Conservation (phyloP, 2,329 filamentous ascomycete genomes). For the Aspergillus thermomutatus region DNA sequence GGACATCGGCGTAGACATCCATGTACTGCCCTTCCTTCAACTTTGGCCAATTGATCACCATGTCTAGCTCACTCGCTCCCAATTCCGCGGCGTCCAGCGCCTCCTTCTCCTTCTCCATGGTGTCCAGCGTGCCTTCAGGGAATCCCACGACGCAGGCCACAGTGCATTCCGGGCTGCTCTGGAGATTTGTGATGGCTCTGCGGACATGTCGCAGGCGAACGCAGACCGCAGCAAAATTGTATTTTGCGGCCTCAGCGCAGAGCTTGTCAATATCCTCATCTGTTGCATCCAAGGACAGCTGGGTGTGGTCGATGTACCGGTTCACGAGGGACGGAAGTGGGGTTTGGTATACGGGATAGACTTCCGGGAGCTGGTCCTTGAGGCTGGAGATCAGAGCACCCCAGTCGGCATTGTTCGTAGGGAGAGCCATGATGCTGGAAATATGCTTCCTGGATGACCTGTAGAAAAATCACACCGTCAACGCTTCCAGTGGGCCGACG, state of each 20-base stretch:
- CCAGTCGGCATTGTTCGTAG: conserved; percentile 34
- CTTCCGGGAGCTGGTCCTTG: conserved; percentile 23
- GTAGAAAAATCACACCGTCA: background rate
- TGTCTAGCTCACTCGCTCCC: conserved; percentile 56
- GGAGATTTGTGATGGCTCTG: conserved; percentile 48
- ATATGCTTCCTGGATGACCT: background rate
- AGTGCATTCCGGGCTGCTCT: conserved; percentile 41
- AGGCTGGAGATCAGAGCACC: conserved; percentile 24
- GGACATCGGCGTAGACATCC: conserved; percentile 52
- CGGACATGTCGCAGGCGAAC: conserved; percentile 54
- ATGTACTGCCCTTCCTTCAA: conserved; percentile 46
- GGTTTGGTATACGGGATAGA: conserved; percentile 19
- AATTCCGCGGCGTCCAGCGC: conserved; percentile 46
- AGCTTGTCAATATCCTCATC: conserved; percentile 50
- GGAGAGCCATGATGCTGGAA: conserved; percentile 20
- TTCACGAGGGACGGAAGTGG: conserved; percentile 27
- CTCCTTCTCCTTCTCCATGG: conserved; percentile 51
- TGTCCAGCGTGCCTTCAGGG: conserved; percentile 56
- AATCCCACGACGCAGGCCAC: conserved; percentile 60
- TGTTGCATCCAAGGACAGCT: conserved; percentile 42
- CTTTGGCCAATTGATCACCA: conserved; percentile 55
- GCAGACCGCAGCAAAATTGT: conserved; percentile 51
- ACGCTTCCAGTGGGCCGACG: background rate
- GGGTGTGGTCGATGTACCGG: conserved; percentile 43
- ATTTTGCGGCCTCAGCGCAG: conserved; percentile 52